Evolutionary conservation across 331 rosid genomes (phyloP).

Genomic region (Rhamnella rubrinervis): DNA sequence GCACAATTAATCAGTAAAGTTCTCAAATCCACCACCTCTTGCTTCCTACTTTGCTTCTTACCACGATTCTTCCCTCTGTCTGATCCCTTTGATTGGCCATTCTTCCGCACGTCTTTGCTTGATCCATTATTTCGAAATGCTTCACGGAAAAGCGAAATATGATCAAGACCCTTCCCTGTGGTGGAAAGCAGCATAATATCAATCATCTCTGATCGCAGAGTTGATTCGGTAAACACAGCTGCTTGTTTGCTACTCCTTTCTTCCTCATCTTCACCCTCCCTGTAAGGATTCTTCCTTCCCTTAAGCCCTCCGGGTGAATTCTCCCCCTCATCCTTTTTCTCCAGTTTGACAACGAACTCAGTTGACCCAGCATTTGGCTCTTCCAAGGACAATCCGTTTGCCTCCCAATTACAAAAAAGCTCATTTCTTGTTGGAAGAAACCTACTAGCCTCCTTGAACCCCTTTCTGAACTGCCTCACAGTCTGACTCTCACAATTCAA

Average conservation of each 20-base stretch:
- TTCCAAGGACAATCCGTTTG: constrained; percentile 20
- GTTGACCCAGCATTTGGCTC: constrained; percentile 24
- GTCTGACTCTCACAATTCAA: constrained; percentile 60
- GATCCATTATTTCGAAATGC: constrained; percentile 48
- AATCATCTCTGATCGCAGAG: constrained; percentile 54
- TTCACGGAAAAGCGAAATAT: constrained; percentile 50
- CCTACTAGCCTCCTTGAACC: constrained; percentile 82
- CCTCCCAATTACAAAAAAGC: constrained; percentile 44
- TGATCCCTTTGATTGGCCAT: constrained; percentile 42
- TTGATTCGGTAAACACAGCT: constrained; percentile 61
- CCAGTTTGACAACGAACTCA: constrained; percentile 42
- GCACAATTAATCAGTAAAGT: constrained; percentile 68
- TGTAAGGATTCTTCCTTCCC: constrained; percentile 55
- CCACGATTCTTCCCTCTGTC: constrained; percentile 49
- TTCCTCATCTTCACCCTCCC: constrained; percentile 51
- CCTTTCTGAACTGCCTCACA: constrained; percentile 74
- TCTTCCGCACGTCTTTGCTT: constrained; percentile 28
- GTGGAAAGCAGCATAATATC: constrained; percentile 66
- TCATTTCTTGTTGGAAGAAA: constrained; percentile 70
- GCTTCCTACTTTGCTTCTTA: constrained; percentile 55
- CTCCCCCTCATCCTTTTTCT: constrained; percentile 42
- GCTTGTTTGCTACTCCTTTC: constrained; percentile 75
- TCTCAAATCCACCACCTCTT: constrained; percentile 74
- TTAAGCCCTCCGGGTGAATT: constrained; percentile 32
- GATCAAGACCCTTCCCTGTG: constrained; percentile 47